These are phyloP conservation scores for Globisporangium nodosum DNA, from an alignment of 352 stramenopile genomes.

Conservation along the genomic window DNA sequence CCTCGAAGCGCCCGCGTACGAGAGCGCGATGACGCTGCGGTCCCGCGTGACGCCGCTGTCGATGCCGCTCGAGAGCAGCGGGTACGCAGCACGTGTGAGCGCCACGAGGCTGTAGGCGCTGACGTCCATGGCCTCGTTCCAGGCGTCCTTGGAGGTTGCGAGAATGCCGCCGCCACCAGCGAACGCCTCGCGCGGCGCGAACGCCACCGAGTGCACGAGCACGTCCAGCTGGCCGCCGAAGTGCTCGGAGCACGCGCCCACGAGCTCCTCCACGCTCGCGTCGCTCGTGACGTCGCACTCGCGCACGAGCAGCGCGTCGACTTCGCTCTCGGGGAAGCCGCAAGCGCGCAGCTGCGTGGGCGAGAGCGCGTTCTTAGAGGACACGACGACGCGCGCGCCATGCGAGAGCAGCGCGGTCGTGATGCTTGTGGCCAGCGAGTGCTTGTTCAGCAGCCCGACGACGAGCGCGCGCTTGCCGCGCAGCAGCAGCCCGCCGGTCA, in stretches of 20 bases:
- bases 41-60: slow-evolving; percentile 16
- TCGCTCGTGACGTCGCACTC: slow-evolving; percentile 76
- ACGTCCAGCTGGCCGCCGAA: slow-evolving; percentile 73
- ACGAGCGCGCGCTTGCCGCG: slow-evolving; percentile 72
- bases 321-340: slow-evolving; percentile 26
- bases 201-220: slow-evolving; percentile 90
- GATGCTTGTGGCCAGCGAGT: slow-evolving; percentile 78
- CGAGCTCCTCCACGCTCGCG: slow-evolving; percentile 41
- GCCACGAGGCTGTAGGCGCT: slow-evolving; percentile 90
- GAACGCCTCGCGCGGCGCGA: slow-evolving; percentile 75
- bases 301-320: slow-evolving; percentile 32
- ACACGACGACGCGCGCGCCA: slow-evolving; percentile 69
- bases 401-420: slow-evolving; percentile 61
- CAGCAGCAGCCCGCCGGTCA: slow-evolving; percentile 21
- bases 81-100: slow-evolving; percentile 57
- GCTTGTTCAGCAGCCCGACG: slow-evolving; percentile 87
- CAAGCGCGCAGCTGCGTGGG: slow-evolving; percentile 45
- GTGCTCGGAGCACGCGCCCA: slow-evolving; percentile 29
- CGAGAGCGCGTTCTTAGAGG: slow-evolving; percentile 49
- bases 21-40: slow-evolving; percentile 81
- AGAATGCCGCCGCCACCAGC: slow-evolving; percentile 43
- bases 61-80: slow-evolving; percentile 30
- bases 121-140: slow-evolving; percentile 74
- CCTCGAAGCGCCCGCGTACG: slow-evolving; percentile 79
- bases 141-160: slow-evolving; percentile 40